Evolutionary conservation across 129 eudicot genomes (phyloP).

Genomic region (carrot (Daucus carota)): DNA sequence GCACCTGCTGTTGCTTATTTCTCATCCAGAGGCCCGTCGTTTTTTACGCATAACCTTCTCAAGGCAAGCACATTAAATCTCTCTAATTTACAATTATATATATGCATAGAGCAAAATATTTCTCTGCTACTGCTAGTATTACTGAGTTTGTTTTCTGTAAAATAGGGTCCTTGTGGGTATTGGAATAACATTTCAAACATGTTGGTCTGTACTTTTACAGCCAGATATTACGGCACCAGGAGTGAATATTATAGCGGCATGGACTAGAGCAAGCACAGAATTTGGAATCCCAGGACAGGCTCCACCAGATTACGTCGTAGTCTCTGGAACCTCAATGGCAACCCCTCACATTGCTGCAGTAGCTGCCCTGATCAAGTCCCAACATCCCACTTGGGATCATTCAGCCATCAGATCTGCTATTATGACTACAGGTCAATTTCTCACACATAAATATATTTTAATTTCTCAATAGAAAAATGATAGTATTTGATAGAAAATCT

Average conservation of each 20-base stretch:
- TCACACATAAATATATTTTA: no score
- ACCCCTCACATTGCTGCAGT: conserved; percentile 81
- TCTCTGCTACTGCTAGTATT: neutral
- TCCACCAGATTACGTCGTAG: conserved; percentile 37
- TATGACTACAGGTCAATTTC: conserved; percentile 66
- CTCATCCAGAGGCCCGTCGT: conserved; percentile 75
- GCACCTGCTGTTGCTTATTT: conserved; percentile 58
- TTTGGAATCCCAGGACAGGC: conserved; percentile 28
- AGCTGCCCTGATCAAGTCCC: conserved; percentile 59
- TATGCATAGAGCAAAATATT: neutral
- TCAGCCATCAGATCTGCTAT: conserved; percentile 76
- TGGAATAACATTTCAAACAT: neutral
- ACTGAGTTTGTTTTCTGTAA: no score
- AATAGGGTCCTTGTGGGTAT: neutral
- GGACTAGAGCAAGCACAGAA: conserved; percentile 44
- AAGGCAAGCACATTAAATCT: conserved; percentile 27
- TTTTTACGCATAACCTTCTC: conserved; percentile 39
- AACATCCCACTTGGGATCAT: conserved; percentile 58
- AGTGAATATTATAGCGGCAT: conserved; percentile 75
- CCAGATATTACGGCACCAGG: conserved; percentile 97
- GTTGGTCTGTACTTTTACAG: conserved; percentile 25
- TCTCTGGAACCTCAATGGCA: conserved; percentile 88
- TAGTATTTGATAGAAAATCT: neutral
- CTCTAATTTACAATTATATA: neutral
- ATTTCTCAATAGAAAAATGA: neutral